Base-by-base conservation (phyloP, 192 early-diverging fungal species). In the Phlyctochytrium bullatum region DNA sequence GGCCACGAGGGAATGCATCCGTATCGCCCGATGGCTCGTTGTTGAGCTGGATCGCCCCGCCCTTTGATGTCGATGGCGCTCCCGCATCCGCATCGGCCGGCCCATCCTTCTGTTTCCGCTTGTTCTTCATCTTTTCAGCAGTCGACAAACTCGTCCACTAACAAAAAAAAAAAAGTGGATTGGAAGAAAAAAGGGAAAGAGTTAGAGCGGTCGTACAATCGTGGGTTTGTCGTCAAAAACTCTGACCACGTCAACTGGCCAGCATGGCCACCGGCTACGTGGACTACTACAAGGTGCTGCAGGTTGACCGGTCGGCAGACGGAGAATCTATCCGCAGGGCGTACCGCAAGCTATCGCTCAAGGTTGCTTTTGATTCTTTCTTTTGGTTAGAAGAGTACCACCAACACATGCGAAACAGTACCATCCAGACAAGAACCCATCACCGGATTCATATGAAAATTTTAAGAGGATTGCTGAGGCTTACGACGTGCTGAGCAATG, bases 401-500 rank as follows among this genome's bases (percentile, higher is more conserved):
- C 12, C n/a, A 62, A 60, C 20, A 1, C 34, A 14, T 54, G 6
- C 32, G 50, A 34, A 0, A 24, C 58, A 83, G 77, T 70, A 67
- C 52, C 83, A 84, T 71, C 83, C 79, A 4, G 79, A 84, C 32
- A 77, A 78, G 67, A 80, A 78, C 35, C n/a, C 30, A 1, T 31
- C 73, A 25, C 68, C 77, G 23, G 79, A 76, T 32, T 71, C 79
- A 2, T 71, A 69, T 16, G 69, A 84, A 27, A 67, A 67, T 35
- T 84, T 84, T 50, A 54, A 64, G 31, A 24, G 33, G 33, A 74
- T 84, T 62, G 65, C 73, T 12, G 79, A 84, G 51, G 77, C 79
- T 10, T 84, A 78, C 40, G 69, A 81, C 40, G 79, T 84, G 4
- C 62, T 83, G 29, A 77, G 69, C 29, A 71, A 80, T 64, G 66